Evolutionary conservation across 2,329 filamentous ascomycete species (phyloP).

Genomic region (Anisogramma anomala): DNA sequence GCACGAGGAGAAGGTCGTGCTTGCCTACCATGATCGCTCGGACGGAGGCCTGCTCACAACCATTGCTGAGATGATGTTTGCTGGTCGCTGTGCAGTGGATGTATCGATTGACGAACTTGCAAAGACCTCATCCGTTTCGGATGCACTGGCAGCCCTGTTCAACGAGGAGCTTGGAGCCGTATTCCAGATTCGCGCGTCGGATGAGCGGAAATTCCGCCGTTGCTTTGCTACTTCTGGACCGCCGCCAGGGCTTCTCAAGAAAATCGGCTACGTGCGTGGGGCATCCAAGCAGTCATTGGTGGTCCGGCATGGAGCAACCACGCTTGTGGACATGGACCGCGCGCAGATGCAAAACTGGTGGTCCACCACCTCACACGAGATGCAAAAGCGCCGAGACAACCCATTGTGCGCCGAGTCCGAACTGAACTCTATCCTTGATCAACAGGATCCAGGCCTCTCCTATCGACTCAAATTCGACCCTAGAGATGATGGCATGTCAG

Average conservation of each 20-base stretch:
- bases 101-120: slow-evolving; percentile 68
- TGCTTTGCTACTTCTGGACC: slow-evolving; percentile 88
- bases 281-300: slow-evolving; percentile 62
- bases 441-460: slow-evolving; percentile 67
- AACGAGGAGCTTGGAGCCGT: slow-evolving; percentile 93
- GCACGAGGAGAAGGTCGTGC: slow-evolving; percentile 51
- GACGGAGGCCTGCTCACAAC: slow-evolving; percentile 89
- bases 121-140: slow-evolving; percentile 48
- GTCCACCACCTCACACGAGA: slow-evolving; percentile 77
- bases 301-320: slow-evolving; percentile 58
- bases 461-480: slow-evolving; percentile 77
- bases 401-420: slow-evolving; percentile 77
- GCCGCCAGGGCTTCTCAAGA: slow-evolving; percentile 68
- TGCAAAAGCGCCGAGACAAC: slow-evolving; percentile 87
- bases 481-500: slow-evolving; percentile 61
- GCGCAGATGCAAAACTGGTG: slow-evolving; percentile 73
- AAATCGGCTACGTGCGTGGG: slow-evolving; percentile 66
- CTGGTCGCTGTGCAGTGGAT: slow-evolving; percentile 78
- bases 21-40: slow-evolving; percentile 90
- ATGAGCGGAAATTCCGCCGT: slow-evolving; percentile 75
- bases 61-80: slow-evolving; percentile 95
- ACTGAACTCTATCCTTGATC: slow-evolving; percentile 61
- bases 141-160: slow-evolving; percentile 71
- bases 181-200: slow-evolving; percentile 80
- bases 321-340: slow-evolving; percentile 59